Percentiles rank a stretch among this genome's conserved stretches.
Evolutionary conservation across 208 protist genomes (phyloP).

Genomic region (Leishmania tropica): DNA sequence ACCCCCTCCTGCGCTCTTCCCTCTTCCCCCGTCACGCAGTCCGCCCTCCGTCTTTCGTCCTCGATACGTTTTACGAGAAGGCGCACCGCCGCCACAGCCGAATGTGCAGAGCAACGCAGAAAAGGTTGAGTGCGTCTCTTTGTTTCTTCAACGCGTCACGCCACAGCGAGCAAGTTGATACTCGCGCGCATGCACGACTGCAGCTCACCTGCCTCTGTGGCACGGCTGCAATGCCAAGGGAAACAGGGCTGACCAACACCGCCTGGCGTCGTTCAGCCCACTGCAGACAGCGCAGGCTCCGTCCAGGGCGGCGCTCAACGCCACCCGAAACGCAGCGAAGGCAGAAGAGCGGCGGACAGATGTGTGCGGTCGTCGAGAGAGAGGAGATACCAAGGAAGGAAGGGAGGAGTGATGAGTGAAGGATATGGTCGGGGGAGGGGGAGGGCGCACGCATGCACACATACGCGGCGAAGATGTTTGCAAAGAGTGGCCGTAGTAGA

Average conservation of each 20-base stretch:
- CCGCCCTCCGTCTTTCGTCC: not conserved
- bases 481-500: not conserved
- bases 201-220: not conserved
- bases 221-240: not conserved
- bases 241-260: not conserved
- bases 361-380: not conserved
- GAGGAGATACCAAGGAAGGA: not conserved
- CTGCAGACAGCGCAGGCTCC: not conserved
- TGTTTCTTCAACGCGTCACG: not conserved
- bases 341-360: too few relatives aligned
- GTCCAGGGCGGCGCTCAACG: not conserved
- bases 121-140: too few relatives aligned
- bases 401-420: too few relatives aligned
- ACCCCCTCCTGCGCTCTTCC: not conserved
- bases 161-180: not conserved
- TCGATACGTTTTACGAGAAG: not conserved
- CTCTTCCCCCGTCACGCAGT: not conserved
- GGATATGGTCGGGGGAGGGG: too few relatives aligned
- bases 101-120: not conserved
- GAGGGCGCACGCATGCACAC: not conserved
- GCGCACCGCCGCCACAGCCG: not conserved
- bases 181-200: not conserved
- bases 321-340: conserved; percentile 1
- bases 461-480: not conserved
- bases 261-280: not conserved